Evolutionary conservation across 352 stramenopile genomes (phyloP).

Genomic region (Phytopythium chamaehyphon): DNA sequence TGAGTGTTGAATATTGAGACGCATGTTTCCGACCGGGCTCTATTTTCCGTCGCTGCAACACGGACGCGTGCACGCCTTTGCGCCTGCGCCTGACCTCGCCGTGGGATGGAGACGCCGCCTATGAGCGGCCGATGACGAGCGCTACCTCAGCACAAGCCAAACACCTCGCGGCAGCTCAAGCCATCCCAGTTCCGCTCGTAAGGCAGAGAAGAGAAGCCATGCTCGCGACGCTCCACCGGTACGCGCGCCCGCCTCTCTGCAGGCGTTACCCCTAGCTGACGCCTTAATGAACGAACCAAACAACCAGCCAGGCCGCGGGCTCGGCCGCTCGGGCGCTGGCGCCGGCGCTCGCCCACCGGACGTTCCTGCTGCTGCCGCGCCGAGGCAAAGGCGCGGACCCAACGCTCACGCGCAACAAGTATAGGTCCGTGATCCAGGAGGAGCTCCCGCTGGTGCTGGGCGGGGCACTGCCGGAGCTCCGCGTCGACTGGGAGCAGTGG

Average conservation of each 20-base stretch:
- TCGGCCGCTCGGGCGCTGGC: constrained; percentile 24
- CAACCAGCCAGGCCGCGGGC: constrained; percentile 47
- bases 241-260: constrained; percentile 38
- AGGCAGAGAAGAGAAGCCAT: too few species aligned
- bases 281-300: too few species aligned
- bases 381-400: constrained; percentile 9
- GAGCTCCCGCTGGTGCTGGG: constrained; percentile 56
- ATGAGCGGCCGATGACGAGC: too few species aligned
- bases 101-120: too few species aligned
- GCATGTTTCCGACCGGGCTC: too few species aligned
- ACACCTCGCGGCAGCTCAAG: not conserved
- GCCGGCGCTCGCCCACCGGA: constrained; percentile 35
- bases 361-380: not conserved
- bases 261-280: too few species aligned
- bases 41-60: too few species aligned
- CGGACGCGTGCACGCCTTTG: too few species aligned
- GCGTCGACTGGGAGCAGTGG: constrained; percentile 80
- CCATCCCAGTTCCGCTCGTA: not conserved
- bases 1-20: too few species aligned
- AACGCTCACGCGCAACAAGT: constrained; percentile 65
- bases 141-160: too few species aligned
- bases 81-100: too few species aligned
- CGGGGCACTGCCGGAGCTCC: constrained; percentile 50
- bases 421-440: constrained; percentile 54
- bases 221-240: constrained; percentile 2